Evolutionary conservation across 2,329 filamentous ascomycete genomes (phyloP).

Genomic region (Penicillium vulpinum): DNA sequence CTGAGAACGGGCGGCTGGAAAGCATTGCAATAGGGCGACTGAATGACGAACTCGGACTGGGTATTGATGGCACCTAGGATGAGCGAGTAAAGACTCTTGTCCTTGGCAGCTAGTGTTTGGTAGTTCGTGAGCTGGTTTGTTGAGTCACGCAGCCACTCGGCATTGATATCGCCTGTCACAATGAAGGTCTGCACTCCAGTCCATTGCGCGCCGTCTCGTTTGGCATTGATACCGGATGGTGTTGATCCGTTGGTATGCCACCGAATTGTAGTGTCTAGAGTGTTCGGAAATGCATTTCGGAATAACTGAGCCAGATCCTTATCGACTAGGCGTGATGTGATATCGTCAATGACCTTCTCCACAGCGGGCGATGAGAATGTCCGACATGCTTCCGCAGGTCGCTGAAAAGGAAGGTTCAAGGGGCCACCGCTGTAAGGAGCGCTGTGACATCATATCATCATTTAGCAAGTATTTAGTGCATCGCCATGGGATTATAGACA

Average conservation of each 20-base stretch:
- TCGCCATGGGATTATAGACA: constrained; percentile 7
- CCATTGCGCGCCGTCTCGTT: constrained; percentile 65
- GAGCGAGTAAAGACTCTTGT: constrained; percentile 72
- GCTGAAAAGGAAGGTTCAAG: constrained; percentile 78
- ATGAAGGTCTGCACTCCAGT: constrained; percentile 86
- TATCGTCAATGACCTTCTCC: constrained; percentile 80
- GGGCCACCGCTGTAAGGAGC: constrained; percentile 77
- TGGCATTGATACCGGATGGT: constrained; percentile 34
- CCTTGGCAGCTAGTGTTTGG: constrained; percentile 77
- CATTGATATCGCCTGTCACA: constrained; percentile 89
- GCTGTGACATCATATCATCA: constrained; percentile 47
- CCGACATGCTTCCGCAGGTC: constrained; percentile 76
- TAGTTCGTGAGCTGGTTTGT: constrained; percentile 94
- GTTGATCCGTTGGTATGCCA: constrained; percentile 70
- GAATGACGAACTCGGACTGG: constrained; percentile 90
- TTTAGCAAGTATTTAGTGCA: constrained; percentile 1
- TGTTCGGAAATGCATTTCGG: constrained; percentile 92
- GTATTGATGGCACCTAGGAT: constrained; percentile 95
- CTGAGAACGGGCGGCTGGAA: constrained; percentile 93
- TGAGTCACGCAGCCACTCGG: constrained; percentile 88
- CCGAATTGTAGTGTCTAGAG: constrained; percentile 82
- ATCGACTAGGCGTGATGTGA: constrained; percentile 77
- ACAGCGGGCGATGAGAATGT: constrained; percentile 86
- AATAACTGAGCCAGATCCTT: constrained; percentile 89
- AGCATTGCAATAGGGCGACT: constrained; percentile 95